Evolutionary conservation across 176 grass and related monocot genomes (phyloP).

Genomic region (Metroxylon sagu): DNA sequence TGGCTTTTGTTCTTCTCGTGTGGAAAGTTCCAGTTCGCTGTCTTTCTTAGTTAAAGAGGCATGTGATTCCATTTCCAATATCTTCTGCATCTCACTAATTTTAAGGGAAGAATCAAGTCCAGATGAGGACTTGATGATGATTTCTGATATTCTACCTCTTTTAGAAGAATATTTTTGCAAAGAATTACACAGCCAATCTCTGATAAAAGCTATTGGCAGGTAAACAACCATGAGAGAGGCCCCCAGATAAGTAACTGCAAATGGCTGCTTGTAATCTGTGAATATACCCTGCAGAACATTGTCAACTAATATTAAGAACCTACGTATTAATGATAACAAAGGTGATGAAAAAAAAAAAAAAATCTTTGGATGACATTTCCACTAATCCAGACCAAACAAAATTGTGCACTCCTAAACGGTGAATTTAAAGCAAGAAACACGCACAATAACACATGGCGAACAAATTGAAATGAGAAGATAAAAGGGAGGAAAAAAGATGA

Average conservation of each 20-base stretch:
- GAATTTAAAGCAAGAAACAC: too few species aligned
- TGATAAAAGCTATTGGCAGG: constrained; percentile 68
- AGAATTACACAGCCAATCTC: constrained; percentile 55
- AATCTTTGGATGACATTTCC: too few species aligned
- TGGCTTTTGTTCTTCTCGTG: constrained; percentile 44
- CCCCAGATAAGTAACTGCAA: constrained; percentile 85
- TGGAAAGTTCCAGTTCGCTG: constrained; percentile 42
- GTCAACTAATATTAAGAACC: neutral
- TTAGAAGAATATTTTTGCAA: constrained; percentile 32
- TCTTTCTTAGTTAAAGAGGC: constrained; percentile 43
- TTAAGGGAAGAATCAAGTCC: constrained; percentile 43
- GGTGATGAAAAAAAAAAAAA: too few species aligned
- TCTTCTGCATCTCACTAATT: constrained; percentile 46
- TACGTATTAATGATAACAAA: neutral
- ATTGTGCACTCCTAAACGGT: too few species aligned
- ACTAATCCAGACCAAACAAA: too few species aligned
- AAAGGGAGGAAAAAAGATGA: neutral
- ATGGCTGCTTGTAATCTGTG: constrained; percentile 81
- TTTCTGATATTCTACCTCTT: constrained; percentile 33
- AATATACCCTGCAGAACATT: constrained; percentile 68
- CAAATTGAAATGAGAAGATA: too few species aligned
- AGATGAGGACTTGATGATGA: constrained; percentile 47
- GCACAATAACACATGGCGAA: too few species aligned
- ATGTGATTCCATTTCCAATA: constrained; percentile 80
- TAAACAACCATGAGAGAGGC: constrained; percentile 92